Base-by-base conservation (phyloP, 495 filamentous ascomycete genomes). In the Penicillium paradoxum region DNA sequence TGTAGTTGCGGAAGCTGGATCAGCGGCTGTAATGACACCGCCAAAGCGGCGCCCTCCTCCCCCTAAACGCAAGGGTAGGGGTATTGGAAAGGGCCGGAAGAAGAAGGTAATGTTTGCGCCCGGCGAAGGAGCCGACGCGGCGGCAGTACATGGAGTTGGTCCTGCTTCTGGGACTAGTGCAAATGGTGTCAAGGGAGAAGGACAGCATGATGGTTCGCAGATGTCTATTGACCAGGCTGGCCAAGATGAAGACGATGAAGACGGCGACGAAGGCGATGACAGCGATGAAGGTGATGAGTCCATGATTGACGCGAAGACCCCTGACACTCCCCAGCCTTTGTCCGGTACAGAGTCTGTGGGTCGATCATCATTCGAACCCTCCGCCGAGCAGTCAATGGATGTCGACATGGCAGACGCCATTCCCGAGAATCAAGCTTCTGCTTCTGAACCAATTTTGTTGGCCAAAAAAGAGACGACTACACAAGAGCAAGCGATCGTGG, bases 51-150 rank as follows among this genome's bases (percentile, higher is more conserved):
- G 84, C 48, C 84, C 87, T 17, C 88, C 90, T 15, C 87, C 88
- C 7, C 84, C 86, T 0, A 90, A 86, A 66, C 79, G 86, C 59
- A 91, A 90, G 72, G 72, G 78, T 1, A 90, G 84, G 67, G 83
- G 83, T 0, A 73, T 80, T 21, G 84, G 84, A 4, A 81, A 83
- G 41, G 85, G 85, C 10, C 74, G 85, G 29, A 87, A 82, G 70
- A 85, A 85, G 77, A 86, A 83, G 69, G 64, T 82, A 59, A 67
- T 74, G 76, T 69, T 80, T 69, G 73, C 69, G 14, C 62, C 72
- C 45, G 74, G 73, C 30, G 72, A 72, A 43, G 64, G 77, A 29
- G 60, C 59, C 0, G 74, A 77, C 53, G 70, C 64, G 46, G 45
- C 66, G 9, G 44, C 56, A 33, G 60, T 72, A 14, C 63, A 74